Evolutionary conservation across 2,329 filamentous ascomycete species (phyloP).

Genomic region (Salinomyces thailandicus): DNA sequence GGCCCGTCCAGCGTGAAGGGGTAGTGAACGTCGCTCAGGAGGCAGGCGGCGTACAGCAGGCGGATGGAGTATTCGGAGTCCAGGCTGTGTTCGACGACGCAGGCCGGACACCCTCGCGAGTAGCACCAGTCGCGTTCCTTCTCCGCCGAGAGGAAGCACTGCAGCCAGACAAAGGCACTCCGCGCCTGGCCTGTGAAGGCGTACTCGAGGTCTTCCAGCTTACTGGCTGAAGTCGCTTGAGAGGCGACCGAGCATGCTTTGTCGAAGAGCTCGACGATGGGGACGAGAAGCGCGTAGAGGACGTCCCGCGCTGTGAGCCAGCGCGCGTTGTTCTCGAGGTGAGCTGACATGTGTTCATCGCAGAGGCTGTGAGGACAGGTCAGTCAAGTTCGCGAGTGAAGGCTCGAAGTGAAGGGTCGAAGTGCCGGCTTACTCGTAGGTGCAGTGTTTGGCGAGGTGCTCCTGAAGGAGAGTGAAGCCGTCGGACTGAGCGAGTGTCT

Average conservation of each 20-base stretch:
- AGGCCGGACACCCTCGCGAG: constrained; percentile 45
- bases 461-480: constrained; percentile 35
- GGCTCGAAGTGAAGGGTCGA: too few relatives aligned
- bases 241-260: constrained; percentile 45
- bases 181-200: constrained; percentile 48
- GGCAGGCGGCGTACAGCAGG: constrained; percentile 37
- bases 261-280: constrained; percentile 46
- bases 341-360: constrained; percentile 28
- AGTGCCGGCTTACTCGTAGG: constrained; percentile 30
- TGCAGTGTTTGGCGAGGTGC: constrained; percentile 31
- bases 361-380: constrained; percentile 38
- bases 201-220: constrained; percentile 44
- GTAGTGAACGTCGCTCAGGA: constrained; percentile 34
- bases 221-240: constrained; percentile 37
- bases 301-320: constrained; percentile 48
- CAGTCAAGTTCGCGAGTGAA: too few relatives aligned
- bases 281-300: constrained; percentile 48
- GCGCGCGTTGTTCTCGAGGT: constrained; percentile 25
- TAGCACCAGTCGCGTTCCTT: constrained; percentile 47
- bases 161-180: constrained; percentile 48
- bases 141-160: constrained; percentile 45
- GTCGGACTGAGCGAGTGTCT: constrained; percentile 29
- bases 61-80: constrained; percentile 40
- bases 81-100: constrained; percentile 34
- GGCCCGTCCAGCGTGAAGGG: constrained; percentile 25